Base-by-base conservation (phyloP, 2,329 filamentous ascomycete species). In the Onygena corvina region DNA sequence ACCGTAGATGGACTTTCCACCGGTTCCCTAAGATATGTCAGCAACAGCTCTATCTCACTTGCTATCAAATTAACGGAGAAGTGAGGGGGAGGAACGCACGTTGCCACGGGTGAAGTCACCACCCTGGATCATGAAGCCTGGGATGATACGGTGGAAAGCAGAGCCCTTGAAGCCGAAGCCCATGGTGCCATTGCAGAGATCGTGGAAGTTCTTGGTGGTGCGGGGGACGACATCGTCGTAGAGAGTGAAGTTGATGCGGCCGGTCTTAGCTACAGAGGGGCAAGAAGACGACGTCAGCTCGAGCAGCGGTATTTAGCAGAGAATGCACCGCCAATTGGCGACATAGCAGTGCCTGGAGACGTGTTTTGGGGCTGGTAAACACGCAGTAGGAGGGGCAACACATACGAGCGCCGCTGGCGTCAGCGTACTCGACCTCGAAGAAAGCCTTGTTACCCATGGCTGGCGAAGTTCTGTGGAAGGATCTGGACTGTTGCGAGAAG, bases 101-200 rank as follows among this genome's bases (percentile, higher is more conserved):
- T 93, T 92, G 66, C 81, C 80, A 66, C 84, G 84, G 71, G 87
- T 93, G 76, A 93, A 93, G 78, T 94, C 87, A 78, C 87, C 87
- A 68, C 87, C 88, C 79, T 94, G 88, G 61, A 94, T 83, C 88
- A 94, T 94, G 79, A 94, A 94, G 51, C 86, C 70, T 60, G 84
- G 84, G 71, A 94, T 94, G 71, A 94, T 83, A 62, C 88, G 86
- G 79, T 94, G 87, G 83, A 94, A 94, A 59, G 77, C 76, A 60
- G 86, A 92, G 65, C 79, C 80, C 68, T 78, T 70, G 77, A 93
- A 94, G 61, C 86, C 86, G 69, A 84, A 82, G 64, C 85, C 86
- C 73, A 86, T 80, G 75, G 85, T 77, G 59, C 76, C 76, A 56
- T 81, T 87, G 83, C 84, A 88, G 64, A 92, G 84, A 67, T 80